phyloP scores from a whole-genome alignment of 1,284 basidiomycete species.

The Takashimella tepidaria region DNA sequence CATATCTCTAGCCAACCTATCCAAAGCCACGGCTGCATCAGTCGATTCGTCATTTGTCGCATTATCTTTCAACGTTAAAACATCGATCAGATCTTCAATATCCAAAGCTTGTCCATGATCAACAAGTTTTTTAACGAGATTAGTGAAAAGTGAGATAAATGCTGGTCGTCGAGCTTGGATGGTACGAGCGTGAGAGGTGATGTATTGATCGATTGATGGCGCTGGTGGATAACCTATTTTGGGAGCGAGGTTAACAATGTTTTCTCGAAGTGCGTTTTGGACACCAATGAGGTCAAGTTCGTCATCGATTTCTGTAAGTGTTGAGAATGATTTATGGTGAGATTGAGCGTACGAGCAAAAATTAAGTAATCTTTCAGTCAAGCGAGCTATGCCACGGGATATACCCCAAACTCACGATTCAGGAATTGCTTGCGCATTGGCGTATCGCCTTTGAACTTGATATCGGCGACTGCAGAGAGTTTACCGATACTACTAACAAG shows the following conservation, averaged over 20 bases:
- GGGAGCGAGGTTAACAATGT: slow-evolving; percentile 15
- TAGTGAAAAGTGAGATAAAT: slow-evolving; percentile 16
- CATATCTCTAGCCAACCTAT: slow-evolving; percentile 47
- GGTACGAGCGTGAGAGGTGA: neutral
- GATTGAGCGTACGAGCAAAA: slow-evolving; percentile 2
- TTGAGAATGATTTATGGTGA: neutral
- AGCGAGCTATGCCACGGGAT: too few species aligned
- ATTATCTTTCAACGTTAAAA: slow-evolving; percentile 52
- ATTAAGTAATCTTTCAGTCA: too few species aligned
- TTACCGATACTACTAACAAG: slow-evolving; percentile 88
- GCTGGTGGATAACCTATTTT: slow-evolving; percentile 2
- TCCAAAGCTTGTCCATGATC: slow-evolving; percentile 39
- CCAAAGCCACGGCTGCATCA: slow-evolving; percentile 50
- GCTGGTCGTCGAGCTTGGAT: neutral
- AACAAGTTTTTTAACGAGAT: slow-evolving; percentile 33
- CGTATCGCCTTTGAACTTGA: slow-evolving; percentile 48
- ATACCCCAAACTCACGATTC: slow-evolving; percentile 12
- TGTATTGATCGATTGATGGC: neutral
- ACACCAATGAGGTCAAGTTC: slow-evolving; percentile 55
- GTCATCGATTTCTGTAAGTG: slow-evolving; percentile 48
- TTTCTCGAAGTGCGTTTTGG: slow-evolving; percentile 47
- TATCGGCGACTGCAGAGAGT: slow-evolving; percentile 70
- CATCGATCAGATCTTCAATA: slow-evolving; percentile 53
- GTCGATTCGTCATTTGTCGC: slow-evolving; percentile 31
- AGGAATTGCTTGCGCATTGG: slow-evolving; percentile 13